Conservation (phyloP, 1,139 yeast species). For the Magnusiomyces tetraspermus region DNA sequence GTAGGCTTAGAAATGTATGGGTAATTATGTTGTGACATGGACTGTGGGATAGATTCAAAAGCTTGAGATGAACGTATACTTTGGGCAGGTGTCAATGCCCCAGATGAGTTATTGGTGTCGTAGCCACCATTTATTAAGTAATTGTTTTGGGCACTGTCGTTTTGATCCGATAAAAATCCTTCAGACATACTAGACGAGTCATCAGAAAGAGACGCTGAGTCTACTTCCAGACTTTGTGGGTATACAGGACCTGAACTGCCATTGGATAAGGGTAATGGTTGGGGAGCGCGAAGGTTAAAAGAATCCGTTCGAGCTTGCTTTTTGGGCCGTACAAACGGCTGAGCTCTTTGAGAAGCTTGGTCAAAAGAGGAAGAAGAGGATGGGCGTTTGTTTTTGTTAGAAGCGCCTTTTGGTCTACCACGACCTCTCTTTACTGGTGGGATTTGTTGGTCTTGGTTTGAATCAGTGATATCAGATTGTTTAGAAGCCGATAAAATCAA, state of each 20-base stretch:
- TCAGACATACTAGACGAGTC: conserved; percentile 6
- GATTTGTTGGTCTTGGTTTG: background rate
- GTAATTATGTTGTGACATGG: conserved; percentile 9
- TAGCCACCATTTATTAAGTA: no score
- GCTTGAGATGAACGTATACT: background rate
- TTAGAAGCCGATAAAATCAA: no score
- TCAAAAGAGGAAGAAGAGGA: conserved; percentile 11
- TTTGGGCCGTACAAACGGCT: conserved; percentile 8
- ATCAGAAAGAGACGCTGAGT: conserved; percentile 3
- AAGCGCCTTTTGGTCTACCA: conserved; percentile 11
- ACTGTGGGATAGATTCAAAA: background rate
- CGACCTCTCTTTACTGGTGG: conserved; percentile 13
- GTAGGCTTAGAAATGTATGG: background rate
- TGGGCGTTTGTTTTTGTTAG: background rate
- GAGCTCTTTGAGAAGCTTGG: background rate
- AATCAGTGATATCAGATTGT: background rate
- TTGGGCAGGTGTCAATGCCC: background rate
- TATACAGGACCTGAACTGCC: background rate
- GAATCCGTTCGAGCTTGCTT: conserved; percentile 18
- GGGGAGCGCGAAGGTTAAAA: conserved; percentile 9
- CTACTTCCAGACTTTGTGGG: background rate
- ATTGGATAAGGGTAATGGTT: background rate
- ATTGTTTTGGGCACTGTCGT: background rate
- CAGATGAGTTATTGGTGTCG: no score
- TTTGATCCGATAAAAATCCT: conserved; percentile 3